Evolutionary conservation across 495 filamentous ascomycete genomes (phyloP), one percentile per base, ranked within the genome.

Genomic region (Hypoxylon perforatum): DNA sequence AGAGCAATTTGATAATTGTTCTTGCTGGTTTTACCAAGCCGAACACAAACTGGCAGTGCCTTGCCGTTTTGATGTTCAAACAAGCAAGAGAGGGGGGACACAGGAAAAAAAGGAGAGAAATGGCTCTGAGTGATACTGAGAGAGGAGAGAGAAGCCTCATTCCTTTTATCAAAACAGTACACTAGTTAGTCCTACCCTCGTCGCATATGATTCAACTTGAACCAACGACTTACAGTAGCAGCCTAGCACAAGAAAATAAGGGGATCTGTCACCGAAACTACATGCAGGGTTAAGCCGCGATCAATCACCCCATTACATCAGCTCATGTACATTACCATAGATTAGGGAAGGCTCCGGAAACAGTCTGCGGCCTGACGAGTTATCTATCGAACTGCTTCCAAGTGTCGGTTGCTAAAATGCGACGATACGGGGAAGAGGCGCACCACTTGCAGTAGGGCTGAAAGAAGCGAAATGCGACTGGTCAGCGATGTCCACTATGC

Each of bases 31-130:
- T 17, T 44, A 25, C 19, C 19, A 25, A 28, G 30, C 3, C 4
- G 19, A 28, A 28, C 21, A 28, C 11, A 47, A 28, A 21, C 10
- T 25, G 22, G 45, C 19, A 25, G 17, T 17, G 39, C 22, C 18
- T 25, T 8, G 28, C 19, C 45, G 22, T 22, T 47, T 25, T 47
- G 22, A 23, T 21, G 28, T 25, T 47, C 19, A 36, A 48, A 50
- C 35, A 14, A 30, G 25, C 25, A 10, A 50, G 48, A 42, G 30
- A 35, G 35, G 14, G 15, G 45, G n/a, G 45, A 47, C 28, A 50
- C 1, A 15, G 10, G 28, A 21, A 49, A 21, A 8, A 18, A 22
- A 23, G 17, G 6, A 17, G n/a, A 47, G 42, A 17, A 28, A 44
- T 25, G 11, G 22, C 52, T 46, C 36, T 23, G 11, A 10, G 36